Evolutionary conservation across 1,284 basidiomycete species (phyloP).

Genomic region (Heterobasidion annosum): DNA sequence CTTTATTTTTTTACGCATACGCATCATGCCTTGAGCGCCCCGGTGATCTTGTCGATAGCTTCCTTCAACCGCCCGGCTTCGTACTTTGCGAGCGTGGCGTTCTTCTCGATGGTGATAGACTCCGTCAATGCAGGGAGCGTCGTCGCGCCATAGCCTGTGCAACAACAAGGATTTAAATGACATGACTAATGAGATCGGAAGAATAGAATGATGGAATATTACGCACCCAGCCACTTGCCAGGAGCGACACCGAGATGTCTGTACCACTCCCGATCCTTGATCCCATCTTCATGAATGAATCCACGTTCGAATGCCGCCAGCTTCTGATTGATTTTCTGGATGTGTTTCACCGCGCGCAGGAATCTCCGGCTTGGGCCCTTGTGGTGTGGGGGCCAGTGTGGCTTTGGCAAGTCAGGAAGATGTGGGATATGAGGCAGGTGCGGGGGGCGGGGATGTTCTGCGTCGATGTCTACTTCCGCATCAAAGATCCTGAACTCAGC

Average conservation of each 20-base stretch:
- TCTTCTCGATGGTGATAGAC: slow-evolving; percentile 65
- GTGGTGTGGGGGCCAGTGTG: not conserved
- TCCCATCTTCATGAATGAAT: slow-evolving; percentile 74
- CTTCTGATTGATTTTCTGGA: slow-evolving; percentile 64
- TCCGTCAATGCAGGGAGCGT: slow-evolving; percentile 81
- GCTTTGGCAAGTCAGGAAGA: slow-evolving; percentile 8
- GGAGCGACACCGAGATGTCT: slow-evolving; percentile 83
- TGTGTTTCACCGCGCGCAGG: slow-evolving; percentile 51
- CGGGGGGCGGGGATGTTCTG: not conserved
- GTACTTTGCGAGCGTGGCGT: slow-evolving; percentile 46
- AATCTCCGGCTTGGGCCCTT: slow-evolving; percentile 27
- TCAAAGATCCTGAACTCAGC: slow-evolving; percentile 6
- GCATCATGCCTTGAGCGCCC: slow-evolving; percentile 6
- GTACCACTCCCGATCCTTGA: slow-evolving; percentile 81
- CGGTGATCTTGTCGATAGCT: slow-evolving; percentile 32
- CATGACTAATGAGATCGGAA: not conserved
- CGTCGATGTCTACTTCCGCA: slow-evolving; percentile 6
- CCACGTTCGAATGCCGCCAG: slow-evolving; percentile 74
- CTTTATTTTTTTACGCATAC: not conserved
- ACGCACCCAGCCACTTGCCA: slow-evolving; percentile 78
- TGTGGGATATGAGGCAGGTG: slow-evolving; percentile 6
- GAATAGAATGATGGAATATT: not conserved
- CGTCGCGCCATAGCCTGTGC: slow-evolving; percentile 76
- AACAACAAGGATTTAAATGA: not conserved
- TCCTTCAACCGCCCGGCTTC: slow-evolving; percentile 58